Conservation (phyloP, 306 rosid species). For the Sechiopsis laciniata region DNA sequence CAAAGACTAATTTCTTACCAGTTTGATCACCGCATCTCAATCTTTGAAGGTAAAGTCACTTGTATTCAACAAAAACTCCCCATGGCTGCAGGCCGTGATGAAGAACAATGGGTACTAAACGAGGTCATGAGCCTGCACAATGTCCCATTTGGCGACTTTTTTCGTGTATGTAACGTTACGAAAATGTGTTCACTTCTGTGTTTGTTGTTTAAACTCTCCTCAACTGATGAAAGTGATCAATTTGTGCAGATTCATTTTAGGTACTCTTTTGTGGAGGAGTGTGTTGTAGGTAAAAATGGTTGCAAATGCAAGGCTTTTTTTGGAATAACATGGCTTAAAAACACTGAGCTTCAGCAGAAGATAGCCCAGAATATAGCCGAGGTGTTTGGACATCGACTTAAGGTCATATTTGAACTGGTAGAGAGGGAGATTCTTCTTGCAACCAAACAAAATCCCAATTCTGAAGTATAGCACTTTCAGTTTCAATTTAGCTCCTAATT, state of each 20-base stretch:
- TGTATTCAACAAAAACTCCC: slow-evolving; percentile 54
- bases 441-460: slow-evolving; percentile 10
- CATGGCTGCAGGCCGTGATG: slow-evolving; percentile 30
- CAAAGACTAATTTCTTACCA: slow-evolving; percentile 56
- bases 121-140: slow-evolving; percentile 66
- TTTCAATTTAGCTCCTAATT: too few relatives aligned
- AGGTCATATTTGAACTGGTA: slow-evolving; percentile 47
- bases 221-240: not conserved
- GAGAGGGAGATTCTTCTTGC: slow-evolving; percentile 51
- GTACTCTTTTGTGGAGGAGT: slow-evolving; percentile 49
- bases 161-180: slow-evolving; percentile 2
- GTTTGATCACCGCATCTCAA: slow-evolving; percentile 45
- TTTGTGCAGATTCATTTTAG: slow-evolving; percentile 55
- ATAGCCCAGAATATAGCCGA: slow-evolving; percentile 46
- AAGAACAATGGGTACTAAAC: slow-evolving; percentile 44
- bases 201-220: not conserved
- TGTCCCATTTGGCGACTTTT: slow-evolving; percentile 44
- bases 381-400: slow-evolving; percentile 39
- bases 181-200: not conserved
- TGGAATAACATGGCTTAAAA: slow-evolving; percentile 55
- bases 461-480: not conserved
- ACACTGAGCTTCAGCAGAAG: slow-evolving; percentile 56
- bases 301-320: slow-evolving; percentile 55
- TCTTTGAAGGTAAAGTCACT: slow-evolving; percentile 57
- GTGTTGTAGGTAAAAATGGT: slow-evolving; percentile 34